These are phyloP conservation scores for Thelephora ganbajun DNA, from an alignment of 768 basidiomycete genomes.

Conservation along the genomic window DNA sequence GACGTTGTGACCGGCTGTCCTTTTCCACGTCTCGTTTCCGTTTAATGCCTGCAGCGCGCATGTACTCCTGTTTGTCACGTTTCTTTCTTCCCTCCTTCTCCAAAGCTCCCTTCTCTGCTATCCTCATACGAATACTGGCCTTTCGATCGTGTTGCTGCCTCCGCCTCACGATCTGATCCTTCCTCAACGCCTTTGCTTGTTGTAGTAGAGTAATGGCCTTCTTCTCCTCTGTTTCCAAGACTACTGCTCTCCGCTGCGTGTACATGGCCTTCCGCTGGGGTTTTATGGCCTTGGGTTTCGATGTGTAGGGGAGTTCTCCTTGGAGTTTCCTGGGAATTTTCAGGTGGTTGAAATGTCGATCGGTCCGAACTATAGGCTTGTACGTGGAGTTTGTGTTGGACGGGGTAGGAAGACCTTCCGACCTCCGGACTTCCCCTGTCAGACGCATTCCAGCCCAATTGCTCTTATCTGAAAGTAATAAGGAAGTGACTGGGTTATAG, in stretches of 20 bases:
- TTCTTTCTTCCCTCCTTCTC: slow-evolving; percentile 53
- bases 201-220: slow-evolving; percentile 83
- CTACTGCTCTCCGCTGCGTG: slow-evolving; percentile 86
- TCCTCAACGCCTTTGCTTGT: slow-evolving; percentile 84
- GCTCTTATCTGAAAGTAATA: slow-evolving; percentile 72
- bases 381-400: slow-evolving; percentile 76
- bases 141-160: slow-evolving; percentile 82
- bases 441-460: slow-evolving; percentile 91
- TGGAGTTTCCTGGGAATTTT: slow-evolving; percentile 85
- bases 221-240: slow-evolving; percentile 93
- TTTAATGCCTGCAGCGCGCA: slow-evolving; percentile 60
- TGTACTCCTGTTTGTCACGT: slow-evolving; percentile 64
- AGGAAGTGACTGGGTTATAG: slow-evolving; percentile 92
- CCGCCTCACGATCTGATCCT: slow-evolving; percentile 69
- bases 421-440: slow-evolving; percentile 84
- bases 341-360: slow-evolving; percentile 83
- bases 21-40: slow-evolving; percentile 48
- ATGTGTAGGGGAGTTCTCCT: slow-evolving; percentile 78
- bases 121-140: slow-evolving; percentile 54
- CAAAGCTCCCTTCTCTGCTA: slow-evolving; percentile 54
- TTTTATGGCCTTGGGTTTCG: slow-evolving; percentile 77
- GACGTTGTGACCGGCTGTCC: slow-evolving; percentile 23
- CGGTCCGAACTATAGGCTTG: slow-evolving; percentile 64
- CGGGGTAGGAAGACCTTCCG: slow-evolving; percentile 74
- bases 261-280: slow-evolving; percentile 71